Base-by-base conservation (phyloP, 805 yeast species). In the Candida rishiriensis region DNA sequence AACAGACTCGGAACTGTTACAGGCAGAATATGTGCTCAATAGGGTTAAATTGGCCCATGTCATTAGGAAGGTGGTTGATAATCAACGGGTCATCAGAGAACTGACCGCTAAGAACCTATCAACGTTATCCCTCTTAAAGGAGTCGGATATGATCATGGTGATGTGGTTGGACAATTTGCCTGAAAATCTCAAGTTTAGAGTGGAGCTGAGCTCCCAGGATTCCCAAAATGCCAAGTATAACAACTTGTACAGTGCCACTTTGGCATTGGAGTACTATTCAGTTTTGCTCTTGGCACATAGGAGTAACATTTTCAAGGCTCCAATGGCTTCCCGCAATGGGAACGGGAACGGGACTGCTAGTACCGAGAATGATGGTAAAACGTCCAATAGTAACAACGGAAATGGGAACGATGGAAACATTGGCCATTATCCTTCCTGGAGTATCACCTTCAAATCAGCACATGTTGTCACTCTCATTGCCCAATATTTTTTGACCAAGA, bases 371-470 rank as follows among this genome's bases (percentile, higher is more conserved):
- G n/a, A 71, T 1, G 63, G 63, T 42, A 72, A 73, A 13, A 65
- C 12, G 12, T 13, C 18, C 10, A 30, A 10, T 13, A 30, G 14
- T 5, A n/a, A 5, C 13, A 12, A 12, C 13, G 33, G 14, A 10
- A 35, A 18, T 14, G 21, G 33, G 10, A 7, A 21, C 9, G 6
- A n/a, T 14, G 65, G 2, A 2, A 12, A 3, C 10, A n/a, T 71
- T 2, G 63, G 64, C 42, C 39, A 40, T 42, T 79, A 78, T 57
- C 85, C 88, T 3, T 79, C 86, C 10, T 81, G 88, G 85, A 85
- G 89, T 13, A 83, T 85, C 46, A 85, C 88, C 3, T 85, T 85
- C 68, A 88, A 84, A 59, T 84, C 90, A 1, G 88, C 93, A 1
- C 78, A 86, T 54, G 80, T 83, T 79, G 79, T 85, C 49, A 75